A percentile compares a stretch with the other conserved stretches of the same genome.
Conservation (phyloP, 306 rosid species). For the Rosa chinensis region DNA sequence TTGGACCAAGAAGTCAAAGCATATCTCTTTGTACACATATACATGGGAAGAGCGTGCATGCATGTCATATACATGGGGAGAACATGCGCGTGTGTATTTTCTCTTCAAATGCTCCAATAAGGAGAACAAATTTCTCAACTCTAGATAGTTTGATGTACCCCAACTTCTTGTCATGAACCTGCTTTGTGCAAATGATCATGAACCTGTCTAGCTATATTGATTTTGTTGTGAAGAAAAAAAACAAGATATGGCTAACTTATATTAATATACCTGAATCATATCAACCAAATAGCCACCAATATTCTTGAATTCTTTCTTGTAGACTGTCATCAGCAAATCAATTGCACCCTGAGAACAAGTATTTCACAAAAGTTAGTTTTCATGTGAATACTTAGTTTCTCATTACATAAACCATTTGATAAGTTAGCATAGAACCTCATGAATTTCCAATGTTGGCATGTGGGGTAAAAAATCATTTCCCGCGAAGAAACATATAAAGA, state of each 20-base stretch:
- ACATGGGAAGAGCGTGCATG: no score
- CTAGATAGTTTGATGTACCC: constrained; percentile 46
- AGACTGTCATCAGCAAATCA: constrained; percentile 47
- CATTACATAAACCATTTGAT: background rate
- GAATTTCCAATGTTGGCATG: constrained; percentile 48
- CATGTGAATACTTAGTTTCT: background rate
- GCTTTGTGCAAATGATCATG: constrained; percentile 10
- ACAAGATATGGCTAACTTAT: background rate
- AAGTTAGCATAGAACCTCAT: constrained; percentile 35
- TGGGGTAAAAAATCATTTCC: constrained; percentile 74
- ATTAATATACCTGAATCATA: constrained; percentile 36
- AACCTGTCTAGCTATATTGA: background rate
- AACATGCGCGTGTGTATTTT: constrained; percentile 6
- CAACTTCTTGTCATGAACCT: constrained; percentile 31
- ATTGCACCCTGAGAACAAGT: constrained; percentile 35
- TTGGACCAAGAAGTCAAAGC: no score
- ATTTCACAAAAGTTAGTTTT: background rate
- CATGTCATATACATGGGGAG: no score
- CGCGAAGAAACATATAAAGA: constrained; percentile 51
- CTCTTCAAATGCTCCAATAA: constrained; percentile 49
- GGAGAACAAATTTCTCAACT: constrained; percentile 52
- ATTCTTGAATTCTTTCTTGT: constrained; percentile 43
- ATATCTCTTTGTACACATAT: no score
- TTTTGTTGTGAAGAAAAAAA: background rate
- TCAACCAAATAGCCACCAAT: constrained; percentile 61